Evolutionary conservation across 1,284 basidiomycete species (phyloP).

Genomic region (Leccinum subatratum): DNA sequence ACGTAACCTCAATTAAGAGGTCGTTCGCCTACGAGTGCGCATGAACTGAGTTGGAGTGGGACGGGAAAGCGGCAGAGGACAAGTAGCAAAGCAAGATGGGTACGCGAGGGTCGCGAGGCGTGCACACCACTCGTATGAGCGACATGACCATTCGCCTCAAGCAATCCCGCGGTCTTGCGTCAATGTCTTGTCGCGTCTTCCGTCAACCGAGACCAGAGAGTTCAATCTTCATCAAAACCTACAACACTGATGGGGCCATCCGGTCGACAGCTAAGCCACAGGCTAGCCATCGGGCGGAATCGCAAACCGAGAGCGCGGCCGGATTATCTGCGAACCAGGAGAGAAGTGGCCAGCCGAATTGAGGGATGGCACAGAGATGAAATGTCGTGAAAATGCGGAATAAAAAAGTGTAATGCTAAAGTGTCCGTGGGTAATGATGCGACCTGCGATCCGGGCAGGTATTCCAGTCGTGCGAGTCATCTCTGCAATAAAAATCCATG

Average conservation of each 20-base stretch:
- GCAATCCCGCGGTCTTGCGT: slow-evolving; percentile 63
- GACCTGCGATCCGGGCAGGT: slow-evolving; percentile 55
- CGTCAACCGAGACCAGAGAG: slow-evolving; percentile 42
- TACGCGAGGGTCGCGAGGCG: slow-evolving; percentile 49
- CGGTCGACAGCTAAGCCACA: slow-evolving; percentile 19
- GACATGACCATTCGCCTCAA: slow-evolving; percentile 43
- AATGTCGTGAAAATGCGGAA: slow-evolving; percentile 36
- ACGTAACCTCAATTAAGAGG: slow-evolving; percentile 69
- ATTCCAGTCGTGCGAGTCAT: slow-evolving; percentile 42
- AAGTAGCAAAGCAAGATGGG: slow-evolving; percentile 38
- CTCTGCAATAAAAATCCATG: slow-evolving; percentile 37
- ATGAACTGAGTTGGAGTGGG: slow-evolving; percentile 50
- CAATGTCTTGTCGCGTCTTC: slow-evolving; percentile 49
- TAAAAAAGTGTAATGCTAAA: slow-evolving; percentile 47
- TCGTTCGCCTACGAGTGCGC: slow-evolving; percentile 27
- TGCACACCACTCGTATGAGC: slow-evolving; percentile 42
- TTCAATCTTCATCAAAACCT: slow-evolving; percentile 46
- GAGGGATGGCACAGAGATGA: slow-evolving; percentile 16
- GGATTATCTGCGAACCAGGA: slow-evolving; percentile 29
- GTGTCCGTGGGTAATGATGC: slow-evolving; percentile 46
- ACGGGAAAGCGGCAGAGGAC: slow-evolving; percentile 40
- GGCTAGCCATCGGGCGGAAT: slow-evolving; percentile 14
- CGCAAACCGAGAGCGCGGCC: slow-evolving; percentile 37
- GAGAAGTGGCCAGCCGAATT: slow-evolving; percentile 22
- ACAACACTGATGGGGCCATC: slow-evolving; percentile 23